Conservation (phyloP, 306 rosid species). For the Vigna unguiculata region DNA sequence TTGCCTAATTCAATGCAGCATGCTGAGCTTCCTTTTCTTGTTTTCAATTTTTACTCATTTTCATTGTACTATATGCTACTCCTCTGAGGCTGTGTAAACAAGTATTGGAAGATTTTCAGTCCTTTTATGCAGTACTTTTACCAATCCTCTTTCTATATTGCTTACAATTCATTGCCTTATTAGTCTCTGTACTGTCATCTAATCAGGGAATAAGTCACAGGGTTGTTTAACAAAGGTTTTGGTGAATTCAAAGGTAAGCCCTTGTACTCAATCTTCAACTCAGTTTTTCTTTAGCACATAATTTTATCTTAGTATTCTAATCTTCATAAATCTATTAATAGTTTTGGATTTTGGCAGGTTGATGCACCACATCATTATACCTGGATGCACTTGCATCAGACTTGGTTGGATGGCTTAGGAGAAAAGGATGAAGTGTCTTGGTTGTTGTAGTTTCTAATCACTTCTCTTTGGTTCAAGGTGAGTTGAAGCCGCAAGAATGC, state of each 20-base stretch:
- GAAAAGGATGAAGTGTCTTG: conserved; percentile 50
- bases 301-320: not conserved
- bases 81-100: not conserved
- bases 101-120: not conserved
- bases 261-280: conserved; percentile 10
- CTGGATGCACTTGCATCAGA: conserved; percentile 83
- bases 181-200: not conserved
- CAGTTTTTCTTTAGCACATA: conserved; percentile 1
- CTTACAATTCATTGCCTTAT: conserved; percentile 10
- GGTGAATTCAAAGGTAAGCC: conserved; percentile 62
- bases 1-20: too few species aligned
- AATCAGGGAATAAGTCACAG: conserved; percentile 54
- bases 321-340: conserved; percentile 20
- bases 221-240: conserved; percentile 71
- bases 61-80: conserved; percentile 2
- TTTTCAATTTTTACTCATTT: not conserved
- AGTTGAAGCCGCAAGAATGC: not conserved
- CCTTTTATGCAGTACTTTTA: not conserved
- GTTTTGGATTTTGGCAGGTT: conserved; percentile 51
- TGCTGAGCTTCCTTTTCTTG: conserved; percentile 15
- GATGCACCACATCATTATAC: conserved; percentile 52
- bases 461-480: not conserved
- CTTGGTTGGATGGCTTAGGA: conserved; percentile 64
- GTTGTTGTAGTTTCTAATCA: conserved; percentile 51
- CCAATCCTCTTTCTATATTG: not conserved